These are phyloP conservation scores for Fraxinus pennsylvanica DNA, from an alignment of 257 asterid species.

Conservation along the genomic window DNA sequence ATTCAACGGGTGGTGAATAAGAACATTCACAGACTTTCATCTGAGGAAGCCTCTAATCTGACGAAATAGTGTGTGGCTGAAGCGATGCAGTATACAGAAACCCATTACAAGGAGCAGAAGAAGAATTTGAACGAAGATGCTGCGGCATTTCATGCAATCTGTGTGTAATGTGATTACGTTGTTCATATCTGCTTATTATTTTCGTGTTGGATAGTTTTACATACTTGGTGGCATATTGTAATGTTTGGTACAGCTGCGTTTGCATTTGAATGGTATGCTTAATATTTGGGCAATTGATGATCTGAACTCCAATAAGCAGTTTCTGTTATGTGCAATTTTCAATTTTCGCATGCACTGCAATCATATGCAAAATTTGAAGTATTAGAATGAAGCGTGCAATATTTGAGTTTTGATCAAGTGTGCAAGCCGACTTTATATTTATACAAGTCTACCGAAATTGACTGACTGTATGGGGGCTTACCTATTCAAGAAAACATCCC, in stretches of 20 bases:
- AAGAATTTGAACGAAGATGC: background rate
- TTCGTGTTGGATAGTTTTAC: background rate
- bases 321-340: background rate
- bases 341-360: background rate
- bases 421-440: too few relatives aligned
- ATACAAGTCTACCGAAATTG: too few relatives aligned
- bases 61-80: background rate
- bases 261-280: background rate
- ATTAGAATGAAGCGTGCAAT: background rate
- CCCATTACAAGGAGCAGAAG: background rate
- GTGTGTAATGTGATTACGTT: background rate
- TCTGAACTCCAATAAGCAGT: background rate
- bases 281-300: background rate
- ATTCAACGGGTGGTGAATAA: background rate
- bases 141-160: background rate
- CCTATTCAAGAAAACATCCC: too few relatives aligned
- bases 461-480: too few relatives aligned
- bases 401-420: background rate
- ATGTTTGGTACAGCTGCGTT: background rate
- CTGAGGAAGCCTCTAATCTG: background rate
- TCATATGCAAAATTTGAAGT: background rate
- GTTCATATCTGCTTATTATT: background rate
- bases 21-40: background rate
- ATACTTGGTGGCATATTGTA: background rate
- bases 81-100: background rate